Conservation (phyloP, 805 yeast genomes). For the Metschnikowia shivogae region DNA sequence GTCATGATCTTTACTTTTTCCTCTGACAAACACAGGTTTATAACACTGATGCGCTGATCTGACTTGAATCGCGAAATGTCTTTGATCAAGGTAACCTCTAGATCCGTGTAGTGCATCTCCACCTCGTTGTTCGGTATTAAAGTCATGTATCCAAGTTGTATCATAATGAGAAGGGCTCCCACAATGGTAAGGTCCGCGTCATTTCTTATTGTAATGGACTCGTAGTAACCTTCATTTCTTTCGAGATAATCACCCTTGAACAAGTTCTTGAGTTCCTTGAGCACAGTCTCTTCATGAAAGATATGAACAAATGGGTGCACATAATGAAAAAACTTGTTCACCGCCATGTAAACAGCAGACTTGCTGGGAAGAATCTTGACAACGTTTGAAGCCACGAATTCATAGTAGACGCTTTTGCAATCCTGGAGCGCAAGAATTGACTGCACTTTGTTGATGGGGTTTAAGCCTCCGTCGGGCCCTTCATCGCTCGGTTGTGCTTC, state of each 20-base stretch:
- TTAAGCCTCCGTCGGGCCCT: slow-evolving; percentile 11
- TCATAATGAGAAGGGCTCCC: slow-evolving; percentile 28
- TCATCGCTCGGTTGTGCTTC: neutral
- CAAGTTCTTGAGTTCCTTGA: slow-evolving; percentile 23
- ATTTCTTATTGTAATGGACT: slow-evolving; percentile 22
- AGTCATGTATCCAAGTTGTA: slow-evolving; percentile 37
- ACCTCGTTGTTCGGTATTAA: slow-evolving; percentile 33
- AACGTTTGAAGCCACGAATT: slow-evolving; percentile 26
- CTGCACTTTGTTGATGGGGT: slow-evolving; percentile 13
- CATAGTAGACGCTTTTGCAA: slow-evolving; percentile 23
- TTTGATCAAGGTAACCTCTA: slow-evolving; percentile 25
- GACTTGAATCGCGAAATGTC: slow-evolving; percentile 30
- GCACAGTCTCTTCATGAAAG: slow-evolving; percentile 27
- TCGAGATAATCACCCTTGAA: slow-evolving; percentile 10
- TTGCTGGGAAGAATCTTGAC: slow-evolving; percentile 29
- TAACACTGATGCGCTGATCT: slow-evolving; percentile 26
- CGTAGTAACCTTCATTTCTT: slow-evolving; percentile 19
- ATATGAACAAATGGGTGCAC: slow-evolving; percentile 39
- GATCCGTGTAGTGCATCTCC: slow-evolving; percentile 23
- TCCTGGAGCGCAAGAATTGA: slow-evolving; percentile 19
- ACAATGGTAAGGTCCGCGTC: slow-evolving; percentile 30
- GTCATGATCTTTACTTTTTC: slow-evolving; percentile 27
- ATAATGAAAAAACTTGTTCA: slow-evolving; percentile 33
- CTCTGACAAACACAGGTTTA: slow-evolving; percentile 34
- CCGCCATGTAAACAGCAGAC: slow-evolving; percentile 22